phyloP scores from a whole-genome alignment of 768 basidiomycete species.

The Mycena filopes region DNA sequence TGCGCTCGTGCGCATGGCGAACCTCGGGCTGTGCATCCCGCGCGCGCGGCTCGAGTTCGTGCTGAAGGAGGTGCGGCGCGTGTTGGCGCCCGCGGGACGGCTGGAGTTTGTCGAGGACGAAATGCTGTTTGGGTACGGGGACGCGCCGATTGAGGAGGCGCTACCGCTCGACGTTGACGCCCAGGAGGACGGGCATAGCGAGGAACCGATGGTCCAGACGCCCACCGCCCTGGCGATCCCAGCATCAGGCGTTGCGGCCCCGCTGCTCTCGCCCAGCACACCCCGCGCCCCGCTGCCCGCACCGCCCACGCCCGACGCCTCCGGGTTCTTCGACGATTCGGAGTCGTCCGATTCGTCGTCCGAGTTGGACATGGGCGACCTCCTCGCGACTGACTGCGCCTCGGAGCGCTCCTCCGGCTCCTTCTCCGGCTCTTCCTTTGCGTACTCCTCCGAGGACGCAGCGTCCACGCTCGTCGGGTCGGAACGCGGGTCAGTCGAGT shows the following conservation, averaged over 20 bases:
- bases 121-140: slow-evolving; percentile 69
- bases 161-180: slow-evolving; percentile 1
- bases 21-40: slow-evolving; percentile 71
- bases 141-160: slow-evolving; percentile 35
- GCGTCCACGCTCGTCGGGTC: slow-evolving; percentile 32
- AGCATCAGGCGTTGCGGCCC: too few relatives aligned
- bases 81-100: slow-evolving; percentile 68
- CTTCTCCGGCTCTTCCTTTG: neutral
- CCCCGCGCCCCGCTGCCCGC: slow-evolving; percentile 27
- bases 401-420: slow-evolving; percentile 19
- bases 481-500: slow-evolving; percentile 30
- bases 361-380: neutral
- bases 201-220: neutral
- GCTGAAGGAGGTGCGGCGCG: slow-evolving; percentile 68
- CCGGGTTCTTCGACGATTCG: slow-evolving; percentile 33
- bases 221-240: neutral
- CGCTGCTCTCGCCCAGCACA: slow-evolving; percentile 18
- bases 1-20: slow-evolving; percentile 80
- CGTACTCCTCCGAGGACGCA: slow-evolving; percentile 26
- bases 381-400: slow-evolving; percentile 16
- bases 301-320: slow-evolving; percentile 24
- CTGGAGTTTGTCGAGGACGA: slow-evolving; percentile 83
- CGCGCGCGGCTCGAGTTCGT: slow-evolving; percentile 68
- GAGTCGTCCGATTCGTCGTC: slow-evolving; percentile 17
- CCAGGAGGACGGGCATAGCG: neutral